Evolutionary conservation across 1,284 basidiomycete species (phyloP).

Genomic region (Butyriboletus regius): DNA sequence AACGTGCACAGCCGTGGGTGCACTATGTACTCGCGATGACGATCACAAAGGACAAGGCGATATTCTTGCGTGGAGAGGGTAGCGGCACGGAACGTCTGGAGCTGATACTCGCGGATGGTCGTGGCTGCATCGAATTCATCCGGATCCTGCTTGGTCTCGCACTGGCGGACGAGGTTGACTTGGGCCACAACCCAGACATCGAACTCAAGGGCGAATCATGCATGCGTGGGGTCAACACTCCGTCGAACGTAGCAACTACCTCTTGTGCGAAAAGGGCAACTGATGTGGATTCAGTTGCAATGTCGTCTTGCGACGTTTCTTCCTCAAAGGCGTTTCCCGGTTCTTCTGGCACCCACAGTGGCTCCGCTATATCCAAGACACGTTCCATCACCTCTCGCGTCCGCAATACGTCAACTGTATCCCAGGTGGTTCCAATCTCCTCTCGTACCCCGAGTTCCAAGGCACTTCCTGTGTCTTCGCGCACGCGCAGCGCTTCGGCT

Average conservation of each 20-base stretch:
- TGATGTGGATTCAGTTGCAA: neutral
- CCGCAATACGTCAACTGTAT: too few relatives aligned
- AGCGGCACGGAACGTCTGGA: slow-evolving; percentile 13
- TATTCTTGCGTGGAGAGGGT: slow-evolving; percentile 13
- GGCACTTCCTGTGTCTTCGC: neutral
- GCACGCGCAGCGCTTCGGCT: neutral
- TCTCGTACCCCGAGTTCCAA: neutral
- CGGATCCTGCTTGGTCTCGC: slow-evolving; percentile 11
- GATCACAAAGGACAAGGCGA: slow-evolving; percentile 6
- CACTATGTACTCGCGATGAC: slow-evolving; percentile 9
- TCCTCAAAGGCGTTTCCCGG: neutral
- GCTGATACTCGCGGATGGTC: slow-evolving; percentile 3
- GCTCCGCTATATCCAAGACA: neutral
- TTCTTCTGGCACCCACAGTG: neutral
- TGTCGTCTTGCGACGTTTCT: neutral
- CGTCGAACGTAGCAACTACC: neutral
- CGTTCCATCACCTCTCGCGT: too few relatives aligned
- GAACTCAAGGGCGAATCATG: too few relatives aligned
- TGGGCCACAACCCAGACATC: slow-evolving; percentile 9
- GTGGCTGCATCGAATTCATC: slow-evolving; percentile 16
- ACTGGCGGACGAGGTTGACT: slow-evolving; percentile 3
- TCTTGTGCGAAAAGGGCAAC: neutral
- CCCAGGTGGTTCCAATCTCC: too few relatives aligned
- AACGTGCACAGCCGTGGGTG: slow-evolving; percentile 10
- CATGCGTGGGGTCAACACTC: too few relatives aligned